Percentiles rank a stretch among this genome's conserved stretches.
Conservation (phyloP, 768 basidiomycete species). For the Panellus pusillus region DNA sequence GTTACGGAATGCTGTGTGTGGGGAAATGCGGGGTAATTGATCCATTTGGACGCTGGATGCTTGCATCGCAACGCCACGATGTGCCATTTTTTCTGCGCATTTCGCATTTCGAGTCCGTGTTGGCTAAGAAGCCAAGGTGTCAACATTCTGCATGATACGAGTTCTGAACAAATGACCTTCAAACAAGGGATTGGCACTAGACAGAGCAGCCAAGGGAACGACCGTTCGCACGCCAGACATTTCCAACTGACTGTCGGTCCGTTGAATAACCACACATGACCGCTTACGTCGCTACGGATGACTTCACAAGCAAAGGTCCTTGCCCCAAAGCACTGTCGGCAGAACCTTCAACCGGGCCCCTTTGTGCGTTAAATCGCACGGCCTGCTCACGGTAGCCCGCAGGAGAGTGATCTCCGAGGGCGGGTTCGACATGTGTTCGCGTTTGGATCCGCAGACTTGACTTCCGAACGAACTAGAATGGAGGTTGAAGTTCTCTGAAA, state of each 20-base stretch:
- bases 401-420: background rate
- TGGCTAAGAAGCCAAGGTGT: background rate
- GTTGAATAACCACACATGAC: constrained; percentile 12
- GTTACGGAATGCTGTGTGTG: constrained; percentile 4
- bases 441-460: constrained; percentile 8
- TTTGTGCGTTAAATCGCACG: constrained; percentile 16
- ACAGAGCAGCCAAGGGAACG: background rate
- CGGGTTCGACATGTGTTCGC: constrained; percentile 11
- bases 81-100: too few relatives aligned
- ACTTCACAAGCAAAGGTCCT: background rate
- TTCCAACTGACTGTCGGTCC: constrained; percentile 11
- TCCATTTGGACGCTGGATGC: constrained; percentile 10
- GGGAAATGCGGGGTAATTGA: constrained; percentile 21
- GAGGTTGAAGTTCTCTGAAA: too few relatives aligned
- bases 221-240: constrained; percentile 16
- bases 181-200: too few relatives aligned
- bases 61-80: background rate
- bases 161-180: background rate
- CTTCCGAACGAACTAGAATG: constrained; percentile 3
- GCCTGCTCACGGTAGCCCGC: background rate
- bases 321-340: constrained; percentile 11
- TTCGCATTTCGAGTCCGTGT: background rate
- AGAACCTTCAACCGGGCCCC: constrained; percentile 8
- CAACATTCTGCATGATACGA: background rate
- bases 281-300: constrained; percentile 6